Evolutionary conservation across 1,284 basidiomycete genomes (phyloP).

Genomic region (Flammula alnicola): DNA sequence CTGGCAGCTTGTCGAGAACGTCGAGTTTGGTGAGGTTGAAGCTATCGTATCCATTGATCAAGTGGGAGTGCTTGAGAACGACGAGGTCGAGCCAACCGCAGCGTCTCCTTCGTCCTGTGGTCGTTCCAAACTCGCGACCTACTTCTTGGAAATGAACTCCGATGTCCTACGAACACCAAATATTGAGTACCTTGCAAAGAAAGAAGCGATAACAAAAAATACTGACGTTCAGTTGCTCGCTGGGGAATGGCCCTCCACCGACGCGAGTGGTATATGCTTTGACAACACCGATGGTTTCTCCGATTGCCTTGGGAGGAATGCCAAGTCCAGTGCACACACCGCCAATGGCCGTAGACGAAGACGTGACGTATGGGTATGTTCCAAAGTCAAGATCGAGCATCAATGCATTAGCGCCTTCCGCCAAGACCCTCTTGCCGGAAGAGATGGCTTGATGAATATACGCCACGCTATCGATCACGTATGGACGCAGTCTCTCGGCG

Average conservation of each 20-base stretch:
- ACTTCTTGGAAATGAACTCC: conserved; percentile 94
- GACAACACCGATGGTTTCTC: conserved; percentile 88
- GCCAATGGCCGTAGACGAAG: conserved; percentile 90
- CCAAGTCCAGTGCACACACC: conserved; percentile 97
- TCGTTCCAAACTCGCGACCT: conserved; percentile 90
- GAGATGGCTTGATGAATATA: conserved; percentile 86
- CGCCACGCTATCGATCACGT: conserved; percentile 86
- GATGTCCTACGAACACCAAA: conserved; percentile 57
- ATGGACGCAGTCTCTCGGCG: conserved; percentile 86
- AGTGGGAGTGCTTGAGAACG: conserved; percentile 89
- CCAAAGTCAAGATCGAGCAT: conserved; percentile 99
- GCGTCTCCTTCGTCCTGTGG: conserved; percentile 90
- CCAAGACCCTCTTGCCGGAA: conserved; percentile 81
- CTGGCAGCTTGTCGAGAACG: conserved; percentile 83
- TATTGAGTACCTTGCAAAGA: neutral
- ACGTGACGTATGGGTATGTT: conserved; percentile 97
- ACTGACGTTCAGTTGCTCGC: conserved; percentile 88
- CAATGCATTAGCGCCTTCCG: conserved; percentile 97
- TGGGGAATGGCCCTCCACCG: conserved; percentile 96
- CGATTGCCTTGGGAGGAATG: conserved; percentile 88
- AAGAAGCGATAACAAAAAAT: neutral
- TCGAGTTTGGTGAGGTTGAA: conserved; percentile 98
- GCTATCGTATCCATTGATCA: conserved; percentile 95
- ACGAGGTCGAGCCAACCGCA: conserved; percentile 99
- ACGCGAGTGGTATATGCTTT: conserved; percentile 99